Evolutionary conservation across 2,329 filamentous ascomycete species (phyloP).

Genomic region (Mollisiaceae sp.): DNA sequence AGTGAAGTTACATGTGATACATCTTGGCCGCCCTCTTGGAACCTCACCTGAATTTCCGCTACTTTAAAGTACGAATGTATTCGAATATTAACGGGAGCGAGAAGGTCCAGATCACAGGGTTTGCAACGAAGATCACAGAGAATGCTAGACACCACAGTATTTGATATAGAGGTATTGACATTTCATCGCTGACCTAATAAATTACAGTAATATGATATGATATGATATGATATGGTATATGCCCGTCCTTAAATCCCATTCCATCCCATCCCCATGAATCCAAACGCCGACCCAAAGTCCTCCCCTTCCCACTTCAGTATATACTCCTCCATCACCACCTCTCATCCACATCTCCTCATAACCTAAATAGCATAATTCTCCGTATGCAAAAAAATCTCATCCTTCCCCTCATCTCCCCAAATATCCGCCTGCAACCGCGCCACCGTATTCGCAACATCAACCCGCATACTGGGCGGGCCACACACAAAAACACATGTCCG

Average conservation of each 20-base stretch:
- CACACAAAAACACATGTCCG: slow-evolving; percentile 92
- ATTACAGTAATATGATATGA: slow-evolving; percentile 12
- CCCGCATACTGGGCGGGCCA: slow-evolving; percentile 83
- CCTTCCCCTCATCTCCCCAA: slow-evolving; percentile 76
- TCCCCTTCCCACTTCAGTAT: background rate
- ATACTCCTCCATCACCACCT: background rate
- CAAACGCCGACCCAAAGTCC: background rate
- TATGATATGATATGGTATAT: slow-evolving; percentile 9
- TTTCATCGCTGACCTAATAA: slow-evolving; percentile 3
- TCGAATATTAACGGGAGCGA: background rate
- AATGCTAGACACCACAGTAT: background rate
- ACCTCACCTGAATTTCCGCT: too few relatives aligned
- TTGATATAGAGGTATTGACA: background rate
- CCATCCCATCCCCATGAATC: background rate
- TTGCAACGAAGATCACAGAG: background rate
- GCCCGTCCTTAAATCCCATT: background rate
- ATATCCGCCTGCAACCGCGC: slow-evolving; percentile 83
- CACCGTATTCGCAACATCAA: slow-evolving; percentile 85
- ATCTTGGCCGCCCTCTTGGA: too few relatives aligned
- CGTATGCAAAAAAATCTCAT: slow-evolving; percentile 93
- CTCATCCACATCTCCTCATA: too few relatives aligned
- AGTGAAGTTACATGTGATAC: too few relatives aligned
- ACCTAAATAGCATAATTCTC: slow-evolving; percentile 87
- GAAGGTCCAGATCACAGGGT: background rate
- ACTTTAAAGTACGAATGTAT: too few relatives aligned